Conservation (phyloP, 371 early-diverging fungal species). For the Dichotomocladium elegans region DNA sequence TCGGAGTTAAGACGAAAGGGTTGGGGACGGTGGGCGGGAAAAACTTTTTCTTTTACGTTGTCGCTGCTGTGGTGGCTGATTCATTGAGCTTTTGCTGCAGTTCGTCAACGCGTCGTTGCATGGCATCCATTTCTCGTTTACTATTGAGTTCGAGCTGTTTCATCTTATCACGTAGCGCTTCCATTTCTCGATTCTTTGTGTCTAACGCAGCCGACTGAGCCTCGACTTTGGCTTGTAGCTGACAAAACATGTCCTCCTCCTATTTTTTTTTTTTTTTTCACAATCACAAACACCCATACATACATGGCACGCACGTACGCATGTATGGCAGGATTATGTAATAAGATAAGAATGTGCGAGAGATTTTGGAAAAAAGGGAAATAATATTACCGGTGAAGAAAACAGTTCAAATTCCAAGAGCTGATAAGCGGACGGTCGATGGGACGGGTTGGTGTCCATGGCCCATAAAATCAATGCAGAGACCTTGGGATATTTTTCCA, state of each 20-base stretch:
- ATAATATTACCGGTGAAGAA: background rate
- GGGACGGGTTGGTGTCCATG: constrained; percentile 69
- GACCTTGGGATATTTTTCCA: constrained; percentile 75
- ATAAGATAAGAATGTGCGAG: no score
- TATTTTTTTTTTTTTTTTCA: background rate
- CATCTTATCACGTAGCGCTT: constrained; percentile 15
- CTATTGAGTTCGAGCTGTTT: constrained; percentile 20
- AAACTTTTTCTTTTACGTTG: no score
- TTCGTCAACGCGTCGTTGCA: constrained; percentile 14
- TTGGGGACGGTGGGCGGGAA: no score
- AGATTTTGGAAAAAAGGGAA: background rate
- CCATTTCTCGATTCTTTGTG: constrained; percentile 26
- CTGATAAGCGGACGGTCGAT: constrained; percentile 71
- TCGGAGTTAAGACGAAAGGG: background rate
- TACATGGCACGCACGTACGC: no score
- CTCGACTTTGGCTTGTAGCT: constrained; percentile 19
- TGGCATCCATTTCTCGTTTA: constrained; percentile 8
- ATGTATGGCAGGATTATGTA: no score
- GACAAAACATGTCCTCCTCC: constrained; percentile 2
- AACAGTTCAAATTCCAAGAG: constrained; percentile 53
- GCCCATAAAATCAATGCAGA: constrained; percentile 75
- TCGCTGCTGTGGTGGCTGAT: background rate
- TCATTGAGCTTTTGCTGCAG: constrained; percentile 8
- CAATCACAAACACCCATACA: no score
- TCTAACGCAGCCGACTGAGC: constrained; percentile 21